Percentiles rank a stretch among this genome's conserved stretches.
These are phyloP conservation scores for Astrothelium macrocarpum DNA, from an alignment of 495 filamentous ascomycete species.

Conservation along the genomic window DNA sequence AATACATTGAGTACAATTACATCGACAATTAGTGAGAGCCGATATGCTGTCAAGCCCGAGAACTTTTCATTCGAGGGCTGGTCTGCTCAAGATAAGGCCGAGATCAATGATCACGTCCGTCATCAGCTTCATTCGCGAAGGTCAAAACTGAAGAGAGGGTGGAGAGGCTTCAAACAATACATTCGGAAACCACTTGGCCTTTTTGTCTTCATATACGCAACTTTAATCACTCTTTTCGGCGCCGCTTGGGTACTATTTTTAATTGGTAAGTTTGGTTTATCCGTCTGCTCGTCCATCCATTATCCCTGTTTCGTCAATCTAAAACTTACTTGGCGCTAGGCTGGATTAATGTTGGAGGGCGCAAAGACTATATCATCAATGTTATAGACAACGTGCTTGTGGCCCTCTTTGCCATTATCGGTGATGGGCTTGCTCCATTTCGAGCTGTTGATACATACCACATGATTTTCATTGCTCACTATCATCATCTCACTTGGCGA, in stretches of 20 bases:
- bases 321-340: background rate
- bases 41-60: conserved; percentile 53
- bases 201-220: conserved; percentile 69
- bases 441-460: conserved; percentile 72
- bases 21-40: conserved; percentile 15
- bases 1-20: conserved; percentile 13
- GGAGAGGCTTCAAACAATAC: conserved; percentile 70
- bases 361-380: conserved; percentile 59
- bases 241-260: conserved; percentile 76
- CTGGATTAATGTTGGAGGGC: conserved; percentile 72
- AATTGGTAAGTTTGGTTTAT: conserved; percentile 44
- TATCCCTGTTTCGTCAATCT: no score
- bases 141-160: conserved; percentile 61
- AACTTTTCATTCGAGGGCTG: conserved; percentile 58
- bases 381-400: conserved; percentile 71
- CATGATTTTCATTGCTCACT: conserved; percentile 60
- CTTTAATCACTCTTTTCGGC: conserved; percentile 69
- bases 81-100: conserved; percentile 55
- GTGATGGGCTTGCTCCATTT: conserved; percentile 68
- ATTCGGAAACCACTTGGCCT: conserved; percentile 62
- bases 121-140: conserved; percentile 73
- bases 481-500: conserved; percentile 63
- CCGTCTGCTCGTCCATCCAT: no score
- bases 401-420: conserved; percentile 66
- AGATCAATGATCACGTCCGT: conserved; percentile 70